Conservation (phyloP, 495 filamentous ascomycete species). For the Aspergillus funiculosus region DNA sequence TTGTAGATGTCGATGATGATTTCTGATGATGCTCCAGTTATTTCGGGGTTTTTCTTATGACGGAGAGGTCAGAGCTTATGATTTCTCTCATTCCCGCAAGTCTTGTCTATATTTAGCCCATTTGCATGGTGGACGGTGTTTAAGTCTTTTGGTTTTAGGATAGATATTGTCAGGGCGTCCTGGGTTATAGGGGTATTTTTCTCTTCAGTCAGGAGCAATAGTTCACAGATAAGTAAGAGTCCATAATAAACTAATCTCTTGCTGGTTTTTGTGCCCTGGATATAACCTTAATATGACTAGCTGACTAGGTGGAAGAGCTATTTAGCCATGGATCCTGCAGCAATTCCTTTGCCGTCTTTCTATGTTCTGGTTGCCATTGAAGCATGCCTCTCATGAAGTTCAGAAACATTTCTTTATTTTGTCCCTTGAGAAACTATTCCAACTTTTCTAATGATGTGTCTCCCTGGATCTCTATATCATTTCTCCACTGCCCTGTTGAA, state of each 20-base stretch:
- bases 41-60: background rate
- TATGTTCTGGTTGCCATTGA: conserved; percentile 43
- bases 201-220: too few relatives aligned
- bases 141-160: background rate
- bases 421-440: conserved; percentile 30
- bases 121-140: background rate
- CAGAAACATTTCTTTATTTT: conserved; percentile 39
- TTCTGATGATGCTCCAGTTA: conserved; percentile 7
- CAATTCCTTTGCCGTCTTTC: conserved; percentile 41
- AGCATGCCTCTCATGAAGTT: conserved; percentile 42
- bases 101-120: background rate
- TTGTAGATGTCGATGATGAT: conserved; percentile 23
- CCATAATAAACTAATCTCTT: too few relatives aligned
- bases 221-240: too few relatives aligned
- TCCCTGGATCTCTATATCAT: conserved; percentile 26
- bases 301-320: too few relatives aligned
- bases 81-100: background rate
- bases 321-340: conserved; percentile 40
- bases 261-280: background rate
- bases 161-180: background rate
- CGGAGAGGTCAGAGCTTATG: too few relatives aligned
- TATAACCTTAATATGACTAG: background rate
- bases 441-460: conserved; percentile 26
- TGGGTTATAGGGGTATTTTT: background rate
- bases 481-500: conserved; percentile 29